phyloP scores from a whole-genome alignment of 139 green algal genomes.

The Trebouxia sp. region DNA sequence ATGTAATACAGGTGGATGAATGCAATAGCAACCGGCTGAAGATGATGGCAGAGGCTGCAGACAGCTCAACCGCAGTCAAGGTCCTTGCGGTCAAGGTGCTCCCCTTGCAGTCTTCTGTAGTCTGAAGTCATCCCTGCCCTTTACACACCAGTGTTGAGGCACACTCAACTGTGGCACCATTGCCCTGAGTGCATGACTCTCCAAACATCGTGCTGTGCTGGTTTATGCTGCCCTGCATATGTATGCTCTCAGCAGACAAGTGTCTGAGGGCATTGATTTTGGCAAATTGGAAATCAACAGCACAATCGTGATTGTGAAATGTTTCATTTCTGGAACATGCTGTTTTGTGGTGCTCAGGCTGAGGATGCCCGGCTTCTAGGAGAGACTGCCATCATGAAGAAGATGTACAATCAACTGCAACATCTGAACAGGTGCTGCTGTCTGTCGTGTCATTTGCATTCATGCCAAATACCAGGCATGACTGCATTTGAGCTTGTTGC shows the following conservation, averaged over 20 bases:
- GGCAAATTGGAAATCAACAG: too few relatives aligned
- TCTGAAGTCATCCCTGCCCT: not conserved
- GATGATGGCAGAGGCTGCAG: conserved; percentile 64
- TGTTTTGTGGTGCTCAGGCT: conserved; percentile 33
- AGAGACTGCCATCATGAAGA: conserved; percentile 54
- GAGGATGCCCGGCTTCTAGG: conserved; percentile 74
- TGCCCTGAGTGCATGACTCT: not conserved
- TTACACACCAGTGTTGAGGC: not conserved
- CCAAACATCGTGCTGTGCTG: not conserved
- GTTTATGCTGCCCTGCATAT: not conserved
- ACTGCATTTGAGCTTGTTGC: too few relatives aligned
- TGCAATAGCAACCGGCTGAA: conserved; percentile 62
- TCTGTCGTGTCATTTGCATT: too few relatives aligned
- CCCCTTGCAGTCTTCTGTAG: too few relatives aligned
- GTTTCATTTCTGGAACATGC: too few relatives aligned
- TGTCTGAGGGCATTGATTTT: too few relatives aligned
- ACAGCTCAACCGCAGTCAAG: conserved; percentile 63
- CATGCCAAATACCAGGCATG: too few relatives aligned
- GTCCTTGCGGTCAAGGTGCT: conserved; percentile 30
- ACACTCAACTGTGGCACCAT: not conserved
- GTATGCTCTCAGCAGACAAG: too few relatives aligned
- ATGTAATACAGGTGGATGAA: conserved; percentile 55
- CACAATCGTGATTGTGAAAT: too few relatives aligned
- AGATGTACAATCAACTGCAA: conserved; percentile 48
- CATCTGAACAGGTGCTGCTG: conserved; percentile 64